phyloP scores from a whole-genome alignment of 257 asterid genomes.

The Jacaranda copaia region DNA sequence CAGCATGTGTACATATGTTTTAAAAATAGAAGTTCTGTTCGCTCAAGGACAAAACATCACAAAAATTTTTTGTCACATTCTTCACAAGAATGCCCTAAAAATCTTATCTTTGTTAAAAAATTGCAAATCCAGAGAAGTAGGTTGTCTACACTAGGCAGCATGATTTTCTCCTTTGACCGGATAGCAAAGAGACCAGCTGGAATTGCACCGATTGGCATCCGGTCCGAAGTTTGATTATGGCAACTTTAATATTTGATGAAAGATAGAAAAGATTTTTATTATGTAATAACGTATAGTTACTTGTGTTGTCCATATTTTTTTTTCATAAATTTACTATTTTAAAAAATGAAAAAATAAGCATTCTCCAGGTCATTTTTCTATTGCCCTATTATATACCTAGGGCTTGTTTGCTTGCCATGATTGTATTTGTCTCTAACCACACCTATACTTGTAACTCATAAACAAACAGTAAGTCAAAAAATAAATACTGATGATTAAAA shows the following conservation, averaged over 20 bases:
- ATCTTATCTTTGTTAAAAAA: slow-evolving; percentile 26
- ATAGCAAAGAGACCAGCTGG: background rate
- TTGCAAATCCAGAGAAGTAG: background rate
- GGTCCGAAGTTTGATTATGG: background rate
- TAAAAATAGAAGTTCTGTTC: background rate
- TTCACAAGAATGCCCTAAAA: slow-evolving; percentile 23
- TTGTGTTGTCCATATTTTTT: too few species aligned
- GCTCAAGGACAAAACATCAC: slow-evolving; percentile 24
- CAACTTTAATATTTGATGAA: too few species aligned
- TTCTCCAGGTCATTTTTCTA: too few species aligned
- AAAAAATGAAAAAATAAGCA: too few species aligned
- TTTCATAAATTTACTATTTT: too few species aligned
- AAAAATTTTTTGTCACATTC: slow-evolving; percentile 29
- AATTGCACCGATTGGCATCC: too few species aligned
- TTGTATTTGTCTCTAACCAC: too few species aligned
- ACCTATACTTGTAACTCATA: too few species aligned
- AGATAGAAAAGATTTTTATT: too few species aligned
- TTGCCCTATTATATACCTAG: too few species aligned
- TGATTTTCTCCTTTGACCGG: slow-evolving; percentile 1
- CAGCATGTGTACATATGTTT: slow-evolving; percentile 23
- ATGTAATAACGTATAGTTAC: too few species aligned
- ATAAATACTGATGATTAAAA: background rate
- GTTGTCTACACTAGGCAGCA: background rate
- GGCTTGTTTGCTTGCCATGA: too few species aligned
- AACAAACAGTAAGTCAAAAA: background rate